Base-by-base conservation (phyloP, 495 filamentous ascomycete species). In the Pyrenopolyporus hunteri region DNA sequence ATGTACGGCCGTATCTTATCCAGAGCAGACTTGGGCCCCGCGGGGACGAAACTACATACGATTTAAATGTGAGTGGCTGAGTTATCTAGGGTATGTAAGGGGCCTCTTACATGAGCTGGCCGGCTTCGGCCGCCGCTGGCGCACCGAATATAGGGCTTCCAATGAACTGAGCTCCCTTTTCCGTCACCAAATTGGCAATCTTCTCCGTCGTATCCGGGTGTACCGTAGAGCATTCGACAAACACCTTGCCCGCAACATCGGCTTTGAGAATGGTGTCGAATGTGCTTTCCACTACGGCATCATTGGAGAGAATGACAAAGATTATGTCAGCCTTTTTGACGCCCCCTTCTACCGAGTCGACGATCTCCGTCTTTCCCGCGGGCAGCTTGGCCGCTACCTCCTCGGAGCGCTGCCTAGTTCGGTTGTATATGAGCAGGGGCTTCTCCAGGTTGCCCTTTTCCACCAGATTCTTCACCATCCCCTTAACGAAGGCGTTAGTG, bases 181-280 rank as follows among this genome's bases (percentile, higher is more conserved):
- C 79, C 1, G 72, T 61, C 48, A 89, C 77, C 3, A 71, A 74
- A 52, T 82, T 75, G 36, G 86, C 84, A 4, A 89, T 64, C 39
- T 73, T 75, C 35, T 88, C 81, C 2, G 91, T 89, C 19, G 89
- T 94, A 35, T 92, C 87, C 0, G 93, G 92, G 72, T 93, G 87
- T 29, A 97, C 85, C 37, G 92, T 97, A 1, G 89, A 93, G 79
- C 88, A 93, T 64, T 96, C 92, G 31, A 96, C 78, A 54, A 96
- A 84, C 13, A 91, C 75, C 73, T 92, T 93, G 29, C 85, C 87
- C 11, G 76, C 76, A 6, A 86, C 76, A 46, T 87, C 80, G 17
- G 76, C 61, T n/a, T 82, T 70, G 57, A 89, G 72, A 26, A 81
- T 70, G 10, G 73, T 65, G 45, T 80, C 75, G 31, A 91, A 78